Evolutionary conservation across 1,139 yeast genomes (phyloP), one percentile per base, ranked within the genome.

Genomic region (Kodamaea fungicola): DNA sequence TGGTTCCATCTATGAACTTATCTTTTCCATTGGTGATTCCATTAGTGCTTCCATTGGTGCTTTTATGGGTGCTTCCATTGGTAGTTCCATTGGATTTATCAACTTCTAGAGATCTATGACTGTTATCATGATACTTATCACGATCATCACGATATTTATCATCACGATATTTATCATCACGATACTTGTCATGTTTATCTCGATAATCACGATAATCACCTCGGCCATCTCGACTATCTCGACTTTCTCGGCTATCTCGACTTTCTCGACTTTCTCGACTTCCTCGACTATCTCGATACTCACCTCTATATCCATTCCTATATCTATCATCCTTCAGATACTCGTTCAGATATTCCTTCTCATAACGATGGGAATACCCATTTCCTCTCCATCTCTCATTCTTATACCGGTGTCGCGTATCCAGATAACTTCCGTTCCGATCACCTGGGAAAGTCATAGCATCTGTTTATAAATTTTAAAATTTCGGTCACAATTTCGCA

Each of bases 1-100:
- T 57, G 2, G 72, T 64, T 6, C 74, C 71, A 12, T 10, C 24
- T 2, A 26, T 27, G 12, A 10, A 8, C 22, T 10, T 9, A 6
- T 25, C 32, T n/a, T 30, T 30, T 12, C 24, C 28, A 31, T 25
- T 10, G 28, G 34, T 13, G 30, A 19, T 25, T 35, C 25, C 29
- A 22, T 22, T 7, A 22, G 24, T 8, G 7, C 24, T 7, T 7
- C 8, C 24, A 7, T 22, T 34, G 28, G 25, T 33, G 25, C 23
- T 22, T 24, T 28, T 22, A 7, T 26, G 13, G 10, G 27, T n/a
- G 22, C 22, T 35, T 26, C 32, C 27, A 24, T 22, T 32, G 28
- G 24, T 22, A 7, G 8, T 22, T 7, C 24, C 24, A 22, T n/a
- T n/a, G n/a, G n/a, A n/a, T n/a, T n/a, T n/a, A n/a, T n/a, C n/a